Conservation (phyloP, 1,139 yeast species). For the Magnusiomyces sp. region DNA sequence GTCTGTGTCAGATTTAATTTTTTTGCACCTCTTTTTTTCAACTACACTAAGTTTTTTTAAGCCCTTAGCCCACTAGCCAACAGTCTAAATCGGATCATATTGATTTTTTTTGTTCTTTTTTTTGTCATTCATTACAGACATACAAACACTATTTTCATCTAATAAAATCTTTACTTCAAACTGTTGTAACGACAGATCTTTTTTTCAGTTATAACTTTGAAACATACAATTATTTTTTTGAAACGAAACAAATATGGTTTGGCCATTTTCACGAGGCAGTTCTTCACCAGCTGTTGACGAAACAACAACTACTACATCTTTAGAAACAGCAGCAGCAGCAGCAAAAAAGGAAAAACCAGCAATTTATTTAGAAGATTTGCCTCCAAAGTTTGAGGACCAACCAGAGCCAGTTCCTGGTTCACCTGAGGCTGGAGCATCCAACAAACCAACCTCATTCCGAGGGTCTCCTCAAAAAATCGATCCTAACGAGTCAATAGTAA, state of each 20-base stretch:
- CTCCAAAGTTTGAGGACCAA: slow-evolving; percentile 30
- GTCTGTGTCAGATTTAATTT: slow-evolving; percentile 16
- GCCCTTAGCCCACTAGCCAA: too few species aligned
- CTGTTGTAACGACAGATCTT: too few species aligned
- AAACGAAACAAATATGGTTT: slow-evolving; percentile 10
- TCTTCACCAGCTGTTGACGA: too few species aligned
- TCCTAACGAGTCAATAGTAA: slow-evolving; percentile 12
- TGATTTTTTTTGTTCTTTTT: not conserved
- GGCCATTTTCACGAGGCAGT: slow-evolving; percentile 12
- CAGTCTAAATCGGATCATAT: not conserved
- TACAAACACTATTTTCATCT: too few species aligned
- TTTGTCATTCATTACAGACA: not conserved
- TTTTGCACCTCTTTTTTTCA: too few species aligned
- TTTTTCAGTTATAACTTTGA: not conserved
- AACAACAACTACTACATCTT: not conserved
- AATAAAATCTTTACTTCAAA: too few species aligned
- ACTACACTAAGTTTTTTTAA: too few species aligned
- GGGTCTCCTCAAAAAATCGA: not conserved
- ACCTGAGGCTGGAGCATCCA: not conserved
- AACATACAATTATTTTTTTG: not conserved
- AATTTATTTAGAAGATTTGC: slow-evolving; percentile 27
- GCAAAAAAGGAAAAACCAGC: not conserved
- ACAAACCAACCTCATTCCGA: not conserved
- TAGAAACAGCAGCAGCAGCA: not conserved
- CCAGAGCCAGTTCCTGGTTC: slow-evolving; percentile 9